Percentiles rank a stretch among this genome's conserved stretches.
phyloP scores from a whole-genome alignment of 441 rosid genomes.

The Geranium incanum region DNA sequence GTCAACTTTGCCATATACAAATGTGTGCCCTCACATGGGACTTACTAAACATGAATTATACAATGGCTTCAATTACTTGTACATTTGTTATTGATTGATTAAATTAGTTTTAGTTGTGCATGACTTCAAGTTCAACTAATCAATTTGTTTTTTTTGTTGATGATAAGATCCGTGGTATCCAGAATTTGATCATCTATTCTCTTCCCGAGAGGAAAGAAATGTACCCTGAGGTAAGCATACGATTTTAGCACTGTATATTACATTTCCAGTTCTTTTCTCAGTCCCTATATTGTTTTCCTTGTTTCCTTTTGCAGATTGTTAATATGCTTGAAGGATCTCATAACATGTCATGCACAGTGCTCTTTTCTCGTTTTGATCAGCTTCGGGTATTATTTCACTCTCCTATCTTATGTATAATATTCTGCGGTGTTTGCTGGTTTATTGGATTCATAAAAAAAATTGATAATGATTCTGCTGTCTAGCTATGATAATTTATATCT shows the following conservation, averaged over 20 bases:
- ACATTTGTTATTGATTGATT: neutral
- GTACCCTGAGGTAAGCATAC: constrained; percentile 64
- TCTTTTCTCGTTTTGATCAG: constrained; percentile 64
- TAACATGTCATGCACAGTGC: constrained; percentile 62
- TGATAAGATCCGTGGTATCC: constrained; percentile 76
- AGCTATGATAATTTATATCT: too few species aligned
- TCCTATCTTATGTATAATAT: too few species aligned
- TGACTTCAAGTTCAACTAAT: neutral
- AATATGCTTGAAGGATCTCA: constrained; percentile 72
- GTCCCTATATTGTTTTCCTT: constrained; percentile 1
- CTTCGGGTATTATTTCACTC: constrained; percentile 45
- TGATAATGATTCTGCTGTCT: too few species aligned
- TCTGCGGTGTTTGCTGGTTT: too few species aligned
- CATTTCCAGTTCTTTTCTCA: neutral
- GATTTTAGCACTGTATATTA: constrained; percentile 7
- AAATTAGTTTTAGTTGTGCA: neutral
- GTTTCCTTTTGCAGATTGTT: constrained; percentile 49
- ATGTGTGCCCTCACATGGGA: neutral
- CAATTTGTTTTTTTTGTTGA: constrained; percentile 18
- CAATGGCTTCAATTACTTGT: neutral
- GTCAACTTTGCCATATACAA: too few species aligned
- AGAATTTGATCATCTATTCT: constrained; percentile 73
- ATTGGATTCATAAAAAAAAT: too few species aligned
- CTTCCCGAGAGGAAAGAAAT: constrained; percentile 92
- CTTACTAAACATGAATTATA: neutral